Conservation (phyloP, 768 basidiomycete species). For the Mycena polygramma region DNA sequence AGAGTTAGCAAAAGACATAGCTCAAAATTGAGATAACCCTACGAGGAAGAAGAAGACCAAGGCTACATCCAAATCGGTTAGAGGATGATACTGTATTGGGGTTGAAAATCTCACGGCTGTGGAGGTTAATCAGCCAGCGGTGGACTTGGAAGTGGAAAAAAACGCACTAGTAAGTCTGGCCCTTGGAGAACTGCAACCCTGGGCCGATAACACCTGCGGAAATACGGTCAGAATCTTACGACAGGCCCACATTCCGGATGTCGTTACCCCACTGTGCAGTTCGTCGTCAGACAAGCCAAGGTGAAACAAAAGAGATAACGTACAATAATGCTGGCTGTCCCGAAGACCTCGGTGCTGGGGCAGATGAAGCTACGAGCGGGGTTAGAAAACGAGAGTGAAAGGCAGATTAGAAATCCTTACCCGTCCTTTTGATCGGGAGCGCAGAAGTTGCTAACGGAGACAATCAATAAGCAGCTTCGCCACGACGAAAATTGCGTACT, state of each 20-base stretch:
- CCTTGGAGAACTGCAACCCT: slow-evolving; percentile 55
- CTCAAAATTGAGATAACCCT: neutral
- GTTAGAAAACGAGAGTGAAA: neutral
- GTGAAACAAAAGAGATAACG: slow-evolving; percentile 33
- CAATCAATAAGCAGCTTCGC: slow-evolving; percentile 12
- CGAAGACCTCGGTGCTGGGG: slow-evolving; percentile 65
- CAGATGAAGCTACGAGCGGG: slow-evolving; percentile 58
- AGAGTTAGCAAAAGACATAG: slow-evolving; percentile 59
- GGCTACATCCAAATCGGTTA: too few relatives aligned
- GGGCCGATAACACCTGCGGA: slow-evolving; percentile 67
- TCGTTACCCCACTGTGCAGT: slow-evolving; percentile 38
- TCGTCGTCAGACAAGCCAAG: slow-evolving; percentile 30
- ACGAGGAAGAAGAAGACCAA: too few relatives aligned
- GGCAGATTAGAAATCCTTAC: slow-evolving; percentile 40
- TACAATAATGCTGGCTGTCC: slow-evolving; percentile 71
- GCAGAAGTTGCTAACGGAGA: slow-evolving; percentile 61
- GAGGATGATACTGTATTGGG: too few relatives aligned
- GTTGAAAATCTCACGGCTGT: slow-evolving; percentile 28
- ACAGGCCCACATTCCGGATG: too few relatives aligned
- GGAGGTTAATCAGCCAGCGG: neutral
- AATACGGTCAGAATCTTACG: slow-evolving; percentile 15
- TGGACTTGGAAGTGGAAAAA: neutral
- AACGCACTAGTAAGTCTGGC: slow-evolving; percentile 66
- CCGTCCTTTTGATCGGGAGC: slow-evolving; percentile 56
- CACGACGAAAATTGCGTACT: slow-evolving; percentile 38